Conservation (phyloP, 805 yeast genomes). For the Candida insectalens region DNA sequence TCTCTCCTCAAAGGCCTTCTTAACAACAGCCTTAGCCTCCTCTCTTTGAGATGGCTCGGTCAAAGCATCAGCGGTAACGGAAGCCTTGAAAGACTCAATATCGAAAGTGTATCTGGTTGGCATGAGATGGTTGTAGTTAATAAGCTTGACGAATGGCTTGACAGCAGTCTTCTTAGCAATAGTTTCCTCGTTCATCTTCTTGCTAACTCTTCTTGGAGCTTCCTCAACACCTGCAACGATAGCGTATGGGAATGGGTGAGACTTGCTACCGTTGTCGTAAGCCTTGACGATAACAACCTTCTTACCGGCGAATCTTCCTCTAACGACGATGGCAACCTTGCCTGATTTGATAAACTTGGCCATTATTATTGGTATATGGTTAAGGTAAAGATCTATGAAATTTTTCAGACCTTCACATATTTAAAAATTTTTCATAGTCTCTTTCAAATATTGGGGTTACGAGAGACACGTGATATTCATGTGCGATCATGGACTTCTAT, state of each 20-base stretch:
- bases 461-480: too few relatives aligned
- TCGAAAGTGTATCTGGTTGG: conserved; percentile 99
- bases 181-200: conserved; percentile 91
- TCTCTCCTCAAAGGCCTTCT: conserved; percentile 98
- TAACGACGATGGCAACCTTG: conserved; percentile 98
- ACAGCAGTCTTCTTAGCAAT: conserved; percentile 94
- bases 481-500: too few relatives aligned
- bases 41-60: conserved; percentile 96
- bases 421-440: too few relatives aligned
- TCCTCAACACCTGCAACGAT: conserved; percentile 99
- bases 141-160: conserved; percentile 97
- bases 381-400: conserved; percentile 3
- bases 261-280: conserved; percentile 97
- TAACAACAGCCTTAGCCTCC: conserved; percentile 98
- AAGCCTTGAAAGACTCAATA: conserved; percentile 89
- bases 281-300: conserved; percentile 98
- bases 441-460: too few relatives aligned
- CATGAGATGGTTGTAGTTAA: conserved; percentile 99
- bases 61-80: conserved; percentile 87
- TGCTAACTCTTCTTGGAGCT: conserved; percentile 94
- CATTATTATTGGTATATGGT: conserved; percentile 41
- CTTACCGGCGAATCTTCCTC: conserved; percentile 99
- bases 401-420: too few relatives aligned
- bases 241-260: conserved; percentile 99
- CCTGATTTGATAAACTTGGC: conserved; percentile 99